phyloP scores from a whole-genome alignment of 2,329 filamentous ascomycete species.

The Leptoxyphium fumago region DNA sequence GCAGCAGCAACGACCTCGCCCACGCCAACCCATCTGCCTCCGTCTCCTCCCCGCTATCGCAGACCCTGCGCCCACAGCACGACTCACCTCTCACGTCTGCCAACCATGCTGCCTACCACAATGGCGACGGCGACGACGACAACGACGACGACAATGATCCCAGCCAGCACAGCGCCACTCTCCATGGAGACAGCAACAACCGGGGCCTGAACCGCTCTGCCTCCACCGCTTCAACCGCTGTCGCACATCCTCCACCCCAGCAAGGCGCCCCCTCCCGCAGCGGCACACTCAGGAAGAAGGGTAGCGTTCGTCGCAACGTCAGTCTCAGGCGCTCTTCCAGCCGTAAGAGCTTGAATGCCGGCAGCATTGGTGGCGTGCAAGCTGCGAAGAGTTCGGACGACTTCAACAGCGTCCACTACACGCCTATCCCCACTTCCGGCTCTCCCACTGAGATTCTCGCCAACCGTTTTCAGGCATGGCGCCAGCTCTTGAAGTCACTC shows the following conservation, averaged over 20 bases:
- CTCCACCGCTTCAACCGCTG: conserved; percentile 38
- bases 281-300: conserved; percentile 81
- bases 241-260: conserved; percentile 19
- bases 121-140: conserved; percentile 49
- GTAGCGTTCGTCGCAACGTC: conserved; percentile 55
- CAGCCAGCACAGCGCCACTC: conserved; percentile 50
- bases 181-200: conserved; percentile 37
- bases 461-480: conserved; percentile 86
- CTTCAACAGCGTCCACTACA: conserved; percentile 71
- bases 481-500: conserved; percentile 86
- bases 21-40: conserved; percentile 17
- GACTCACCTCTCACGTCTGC: background rate
- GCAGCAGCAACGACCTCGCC: conserved; percentile 24
- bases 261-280: conserved; percentile 36
- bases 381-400: conserved; percentile 50
- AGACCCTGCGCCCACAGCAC: conserved; percentile 11
- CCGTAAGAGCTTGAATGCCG: conserved; percentile 66
- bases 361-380: conserved; percentile 71
- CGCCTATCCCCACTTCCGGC: conserved; percentile 74
- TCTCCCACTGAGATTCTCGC: conserved; percentile 80
- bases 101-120: conserved; percentile 52
- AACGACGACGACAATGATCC: conserved; percentile 52
- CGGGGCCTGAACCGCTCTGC: conserved; percentile 43
- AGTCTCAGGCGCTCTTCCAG: conserved; percentile 71
- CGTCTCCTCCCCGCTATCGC: conserved; percentile 21